phyloP scores from a whole-genome alignment of 345 rosid genomes.

The Syzygium jambos region DNA sequence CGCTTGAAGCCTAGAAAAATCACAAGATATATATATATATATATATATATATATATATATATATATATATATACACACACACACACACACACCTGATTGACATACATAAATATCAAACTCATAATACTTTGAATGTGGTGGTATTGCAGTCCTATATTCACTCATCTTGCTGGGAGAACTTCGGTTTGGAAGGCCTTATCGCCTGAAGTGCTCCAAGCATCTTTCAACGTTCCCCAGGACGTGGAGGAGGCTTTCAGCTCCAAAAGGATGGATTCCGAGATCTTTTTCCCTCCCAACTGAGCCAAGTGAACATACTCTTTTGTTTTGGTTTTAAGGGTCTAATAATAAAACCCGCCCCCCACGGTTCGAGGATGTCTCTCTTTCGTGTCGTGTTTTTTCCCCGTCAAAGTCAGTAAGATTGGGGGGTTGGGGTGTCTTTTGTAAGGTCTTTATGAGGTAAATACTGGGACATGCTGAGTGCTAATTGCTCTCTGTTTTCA shows the following conservation, averaged over 20 bases:
- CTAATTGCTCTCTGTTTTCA: background rate
- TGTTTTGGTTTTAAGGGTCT: background rate
- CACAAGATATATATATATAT: background rate
- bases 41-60: no score
- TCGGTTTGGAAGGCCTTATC: conserved; percentile 76
- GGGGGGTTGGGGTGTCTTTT: background rate
- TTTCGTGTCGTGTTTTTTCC: background rate
- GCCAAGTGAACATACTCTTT: background rate
- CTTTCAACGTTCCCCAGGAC: conserved; percentile 55
- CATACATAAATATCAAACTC: background rate
- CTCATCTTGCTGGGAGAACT: conserved; percentile 83
- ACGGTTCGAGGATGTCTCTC: background rate
- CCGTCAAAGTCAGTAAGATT: background rate
- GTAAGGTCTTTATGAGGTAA: background rate
- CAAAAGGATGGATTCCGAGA: conserved; percentile 55
- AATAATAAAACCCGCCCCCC: background rate
- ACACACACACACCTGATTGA: no score
- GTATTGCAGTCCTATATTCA: conserved; percentile 67
- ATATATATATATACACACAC: no score
- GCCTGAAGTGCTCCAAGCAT: conserved; percentile 66
- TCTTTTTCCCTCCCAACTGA: conserved; percentile 79
- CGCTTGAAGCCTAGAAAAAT: background rate
- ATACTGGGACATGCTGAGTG: background rate
- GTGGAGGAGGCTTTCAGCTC: conserved; percentile 55
- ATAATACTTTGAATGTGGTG: background rate